Evolutionary conservation across 1,284 basidiomycete genomes (phyloP).

Genomic region (Amylostereum areolatum): DNA sequence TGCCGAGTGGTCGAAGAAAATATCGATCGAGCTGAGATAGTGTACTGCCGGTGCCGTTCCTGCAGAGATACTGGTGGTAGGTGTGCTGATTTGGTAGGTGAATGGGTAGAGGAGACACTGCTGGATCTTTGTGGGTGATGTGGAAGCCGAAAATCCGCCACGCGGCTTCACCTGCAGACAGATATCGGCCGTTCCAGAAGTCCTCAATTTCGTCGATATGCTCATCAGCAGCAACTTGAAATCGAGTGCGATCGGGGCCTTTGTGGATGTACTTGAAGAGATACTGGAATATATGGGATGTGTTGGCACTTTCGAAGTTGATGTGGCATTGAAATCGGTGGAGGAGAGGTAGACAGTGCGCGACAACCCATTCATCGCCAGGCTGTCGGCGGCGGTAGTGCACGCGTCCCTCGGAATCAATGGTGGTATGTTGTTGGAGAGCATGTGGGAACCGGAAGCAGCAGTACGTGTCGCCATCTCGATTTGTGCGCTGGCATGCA

Average conservation of each 20-base stretch:
- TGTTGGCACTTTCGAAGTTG: constrained; percentile 28
- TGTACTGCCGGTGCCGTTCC: constrained; percentile 7
- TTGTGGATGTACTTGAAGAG: constrained; percentile 36
- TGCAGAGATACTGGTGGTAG: constrained; percentile 16
- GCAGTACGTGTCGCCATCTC: constrained; percentile 13
- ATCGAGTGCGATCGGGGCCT: constrained; percentile 15
- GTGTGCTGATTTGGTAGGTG: constrained; percentile 16
- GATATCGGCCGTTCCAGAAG: constrained; percentile 25
- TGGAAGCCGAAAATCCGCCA: constrained; percentile 30
- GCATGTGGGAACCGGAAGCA: constrained; percentile 26
- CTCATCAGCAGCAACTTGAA: constrained; percentile 2
- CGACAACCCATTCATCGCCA: constrained; percentile 25
- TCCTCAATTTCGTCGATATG: constrained; percentile 27
- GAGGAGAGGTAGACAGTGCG: constrained; percentile 24
- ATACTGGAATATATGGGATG: constrained; percentile 29
- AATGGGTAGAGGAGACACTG: constrained; percentile 24
- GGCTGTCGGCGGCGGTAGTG: constrained; percentile 18
- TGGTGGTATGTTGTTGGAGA: constrained; percentile 16
- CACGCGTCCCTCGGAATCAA: constrained; percentile 19
- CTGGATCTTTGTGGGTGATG: constrained; percentile 25
- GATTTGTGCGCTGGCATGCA: constrained; percentile 12
- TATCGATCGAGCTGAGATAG: constrained; percentile 24
- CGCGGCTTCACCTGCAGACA: constrained; percentile 26
- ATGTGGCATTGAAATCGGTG: constrained; percentile 28
- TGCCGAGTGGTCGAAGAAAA: constrained; percentile 19